Conservation (phyloP, 805 yeast genomes). For the Blastobotrys terrestris region DNA sequence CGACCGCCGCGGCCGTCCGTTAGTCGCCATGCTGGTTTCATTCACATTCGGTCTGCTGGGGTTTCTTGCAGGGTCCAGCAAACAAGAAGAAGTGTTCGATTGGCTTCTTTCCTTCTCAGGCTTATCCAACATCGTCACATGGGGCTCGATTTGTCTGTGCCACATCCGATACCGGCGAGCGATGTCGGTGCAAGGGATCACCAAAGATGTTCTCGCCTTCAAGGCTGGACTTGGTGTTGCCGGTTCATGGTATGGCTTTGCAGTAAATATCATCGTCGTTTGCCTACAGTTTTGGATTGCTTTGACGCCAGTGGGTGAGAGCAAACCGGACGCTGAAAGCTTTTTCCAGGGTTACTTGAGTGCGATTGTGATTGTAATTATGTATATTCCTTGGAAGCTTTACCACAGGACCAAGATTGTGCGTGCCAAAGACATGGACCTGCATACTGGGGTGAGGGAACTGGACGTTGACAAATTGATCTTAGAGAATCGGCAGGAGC, state of each 20-base stretch:
- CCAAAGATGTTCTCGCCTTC: conserved; percentile 56
- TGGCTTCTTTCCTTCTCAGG: conserved; percentile 73
- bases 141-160: conserved; percentile 64
- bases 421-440: conserved; percentile 46
- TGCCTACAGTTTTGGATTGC: conserved; percentile 73
- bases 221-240: conserved; percentile 54
- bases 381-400: conserved; percentile 45
- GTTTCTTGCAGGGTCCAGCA: conserved; percentile 53
- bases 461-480: conserved; percentile 47
- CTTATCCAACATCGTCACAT: conserved; percentile 61
- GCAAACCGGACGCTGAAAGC: conserved; percentile 27
- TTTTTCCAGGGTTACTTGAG: conserved; percentile 51
- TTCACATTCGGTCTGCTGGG: conserved; percentile 49
- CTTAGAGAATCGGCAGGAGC: conserved; percentile 49
- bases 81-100: conserved; percentile 43
- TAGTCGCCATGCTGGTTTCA: conserved; percentile 51
- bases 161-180: conserved; percentile 62
- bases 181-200: conserved; percentile 50
- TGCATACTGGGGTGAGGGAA: conserved; percentile 57
- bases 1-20: conserved; percentile 77
- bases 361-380: conserved; percentile 33
- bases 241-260: conserved; percentile 56
- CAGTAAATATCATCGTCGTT: conserved; percentile 50
- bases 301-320: conserved; percentile 55
- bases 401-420: conserved; percentile 40